Evolutionary conservation across 148 eudicot genomes (phyloP).

Genomic region (Amaranthus cruentus): DNA sequence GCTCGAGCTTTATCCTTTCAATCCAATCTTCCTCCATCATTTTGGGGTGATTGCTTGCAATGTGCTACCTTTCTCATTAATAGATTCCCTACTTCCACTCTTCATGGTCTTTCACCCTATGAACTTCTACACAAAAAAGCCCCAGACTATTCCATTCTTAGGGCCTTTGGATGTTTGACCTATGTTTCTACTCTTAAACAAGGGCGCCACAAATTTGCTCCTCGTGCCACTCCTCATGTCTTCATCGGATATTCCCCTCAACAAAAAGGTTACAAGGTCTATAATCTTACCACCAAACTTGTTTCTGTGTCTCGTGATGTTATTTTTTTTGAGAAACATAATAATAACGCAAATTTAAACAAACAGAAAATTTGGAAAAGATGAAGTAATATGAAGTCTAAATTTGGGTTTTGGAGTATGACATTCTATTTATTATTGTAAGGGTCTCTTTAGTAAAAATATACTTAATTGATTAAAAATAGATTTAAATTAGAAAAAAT

Average conservation of each 20-base stretch:
- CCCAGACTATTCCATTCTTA: not conserved
- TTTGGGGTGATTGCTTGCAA: not conserved
- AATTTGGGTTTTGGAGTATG: no score
- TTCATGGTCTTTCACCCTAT: not conserved
- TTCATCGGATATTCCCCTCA: not conserved
- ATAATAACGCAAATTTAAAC: no score
- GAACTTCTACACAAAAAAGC: not conserved
- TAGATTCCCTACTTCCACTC: not conserved
- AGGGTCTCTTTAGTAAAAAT: no score
- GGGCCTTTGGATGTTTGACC: not conserved
- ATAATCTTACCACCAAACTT: not conserved
- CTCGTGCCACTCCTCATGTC: not conserved
- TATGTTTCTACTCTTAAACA: not conserved
- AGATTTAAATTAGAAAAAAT: no score
- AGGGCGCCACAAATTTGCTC: not conserved
- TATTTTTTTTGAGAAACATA: not conserved
- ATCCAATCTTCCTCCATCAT: not conserved
- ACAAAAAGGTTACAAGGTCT: not conserved
- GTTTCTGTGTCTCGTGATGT: no score
- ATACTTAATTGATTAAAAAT: no score
- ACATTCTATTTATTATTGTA: no score
- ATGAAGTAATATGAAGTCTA: no score
- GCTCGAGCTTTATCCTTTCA: not conserved
- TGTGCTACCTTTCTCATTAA: not conserved
- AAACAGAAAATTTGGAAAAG: no score